These are phyloP conservation scores for Chlorella variabilis DNA, from an alignment of 163 green algal genomes.

Conservation along the genomic window DNA sequence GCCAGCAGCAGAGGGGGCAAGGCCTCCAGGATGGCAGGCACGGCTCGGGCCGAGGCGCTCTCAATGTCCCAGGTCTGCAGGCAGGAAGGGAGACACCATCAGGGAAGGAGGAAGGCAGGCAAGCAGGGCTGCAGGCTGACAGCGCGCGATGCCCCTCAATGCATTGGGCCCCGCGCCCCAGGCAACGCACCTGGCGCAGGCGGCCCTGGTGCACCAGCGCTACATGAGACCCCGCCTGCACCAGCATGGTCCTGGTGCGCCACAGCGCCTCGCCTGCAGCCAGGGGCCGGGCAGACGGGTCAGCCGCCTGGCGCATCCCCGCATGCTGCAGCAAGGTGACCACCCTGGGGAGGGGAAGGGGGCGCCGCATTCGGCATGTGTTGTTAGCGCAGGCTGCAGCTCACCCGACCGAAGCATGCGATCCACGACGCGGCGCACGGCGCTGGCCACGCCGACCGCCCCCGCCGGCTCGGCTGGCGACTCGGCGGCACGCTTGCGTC, in stretches of 20 bases:
- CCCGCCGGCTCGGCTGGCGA: not conserved
- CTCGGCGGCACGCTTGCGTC: conserved; percentile 23
- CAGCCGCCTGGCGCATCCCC: no score
- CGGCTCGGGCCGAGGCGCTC: not conserved
- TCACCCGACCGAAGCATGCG: conserved; percentile 50
- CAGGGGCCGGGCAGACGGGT: no score
- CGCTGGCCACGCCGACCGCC: not conserved
- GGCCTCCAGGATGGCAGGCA: conserved; percentile 24
- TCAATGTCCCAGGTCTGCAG: conserved; percentile 31
- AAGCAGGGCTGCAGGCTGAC: not conserved
- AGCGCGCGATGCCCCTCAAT: not conserved
- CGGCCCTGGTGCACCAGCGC: conserved; percentile 46
- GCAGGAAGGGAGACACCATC: not conserved
- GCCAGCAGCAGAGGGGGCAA: conserved; percentile 31
- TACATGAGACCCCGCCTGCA: conserved; percentile 68
- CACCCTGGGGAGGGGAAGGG: no score
- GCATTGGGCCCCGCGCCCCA: no score
- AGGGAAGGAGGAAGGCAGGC: not conserved
- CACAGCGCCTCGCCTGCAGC: conserved; percentile 61
- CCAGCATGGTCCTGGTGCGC: conserved; percentile 58
- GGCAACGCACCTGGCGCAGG: conserved; percentile 10
- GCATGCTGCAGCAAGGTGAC: no score
- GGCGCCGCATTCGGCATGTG: no score
- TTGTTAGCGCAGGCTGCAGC: no score
- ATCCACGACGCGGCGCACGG: conserved; percentile 51